Evolutionary conservation across 345 rosid genomes (phyloP), one percentile per base, ranked within the genome.

Genomic region (Lagerstroemia speciosa): DNA sequence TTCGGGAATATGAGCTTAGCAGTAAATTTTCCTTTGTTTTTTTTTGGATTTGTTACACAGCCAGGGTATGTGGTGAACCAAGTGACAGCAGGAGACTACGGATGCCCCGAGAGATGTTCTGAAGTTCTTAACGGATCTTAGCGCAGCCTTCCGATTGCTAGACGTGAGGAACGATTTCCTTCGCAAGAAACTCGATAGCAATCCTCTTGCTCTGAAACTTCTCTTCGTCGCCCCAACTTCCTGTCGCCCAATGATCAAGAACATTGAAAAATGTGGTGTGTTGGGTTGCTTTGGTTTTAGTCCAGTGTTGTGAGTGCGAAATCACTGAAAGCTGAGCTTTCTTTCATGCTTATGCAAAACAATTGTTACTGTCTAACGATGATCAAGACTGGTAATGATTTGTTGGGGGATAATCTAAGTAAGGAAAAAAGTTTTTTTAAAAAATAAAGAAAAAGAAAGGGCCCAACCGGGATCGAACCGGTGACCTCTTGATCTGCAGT

Each of bases 151-250:
- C 69, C 93, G 95, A 15, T 91, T 87, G 91, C 97, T 94, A 67
- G 91, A 94, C 70, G 91, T 94, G 66, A 87, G 97, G 64, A 94
- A 94, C 70, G 99, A 94, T 76, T 91, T 94, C 71, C 84, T 94
- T 5, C 97, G 99, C 78, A 94, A 91, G 84, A 91, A 94, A 81
- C 91, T 94, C 67, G 97, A 94, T 64, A 74, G 99, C 91, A 81
- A 70, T 75, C 58, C 45, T 43, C 65, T 26, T 29, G 61, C 60
- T 24, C 53, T 62, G 8, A 48, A 31, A 27, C 32, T 43, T 31
- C 37, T 58, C 22, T 34, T 3, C n/a, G n/a, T n/a, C n/a, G n/a
- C n/a, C n/a, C n/a, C n/a, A n/a, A n/a, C n/a, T n/a, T n/a, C n/a
- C n/a, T n/a, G n/a, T n/a, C n/a, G n/a, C n/a, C n/a, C n/a, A n/a